Percentiles rank a stretch among this genome's conserved stretches.
These are phyloP conservation scores for Barbatosphaeria neglecta DNA, from an alignment of 495 filamentous ascomycete species.

Conservation along the genomic window DNA sequence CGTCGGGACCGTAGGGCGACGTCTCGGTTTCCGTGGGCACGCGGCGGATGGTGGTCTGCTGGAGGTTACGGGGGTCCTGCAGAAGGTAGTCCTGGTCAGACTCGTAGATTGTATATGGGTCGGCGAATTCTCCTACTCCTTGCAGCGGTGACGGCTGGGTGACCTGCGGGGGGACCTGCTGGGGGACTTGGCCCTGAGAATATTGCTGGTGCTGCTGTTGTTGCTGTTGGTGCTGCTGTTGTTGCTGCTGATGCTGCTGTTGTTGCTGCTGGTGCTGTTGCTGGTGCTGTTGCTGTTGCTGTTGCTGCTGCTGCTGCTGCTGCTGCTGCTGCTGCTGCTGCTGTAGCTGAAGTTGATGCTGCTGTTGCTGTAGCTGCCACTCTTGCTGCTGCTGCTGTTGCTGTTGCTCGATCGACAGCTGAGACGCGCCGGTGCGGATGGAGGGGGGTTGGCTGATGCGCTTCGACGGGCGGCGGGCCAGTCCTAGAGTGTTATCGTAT, in stretches of 20 bases:
- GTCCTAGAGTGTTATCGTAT: slow-evolving; percentile 27
- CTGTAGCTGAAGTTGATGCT: neutral
- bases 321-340: slow-evolving; percentile 12
- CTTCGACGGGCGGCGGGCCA: slow-evolving; percentile 37
- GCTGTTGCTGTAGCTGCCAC: too few species aligned
- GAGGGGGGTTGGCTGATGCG: slow-evolving; percentile 30
- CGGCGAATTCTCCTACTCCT: slow-evolving; percentile 27
- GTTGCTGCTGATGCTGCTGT: neutral
- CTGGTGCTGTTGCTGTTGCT: neutral
- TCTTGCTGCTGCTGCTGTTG: neutral
- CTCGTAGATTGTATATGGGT: slow-evolving; percentile 18
- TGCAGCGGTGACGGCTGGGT: slow-evolving; percentile 32
- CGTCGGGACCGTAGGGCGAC: slow-evolving; percentile 29
- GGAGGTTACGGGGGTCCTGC: slow-evolving; percentile 24
- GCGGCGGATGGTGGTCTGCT: slow-evolving; percentile 28
- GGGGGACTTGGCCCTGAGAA: slow-evolving; percentile 13
- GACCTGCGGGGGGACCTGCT: slow-evolving; percentile 32
- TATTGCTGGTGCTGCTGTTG: too few species aligned
- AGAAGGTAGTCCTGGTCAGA: slow-evolving; percentile 26
- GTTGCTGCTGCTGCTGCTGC: slow-evolving; percentile 14
- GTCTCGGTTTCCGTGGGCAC: slow-evolving; percentile 21
- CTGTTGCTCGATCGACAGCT: slow-evolving; percentile 22
- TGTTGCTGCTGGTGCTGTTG: too few species aligned
- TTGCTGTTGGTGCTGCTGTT: slow-evolving; percentile 20
- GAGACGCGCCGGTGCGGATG: slow-evolving; percentile 30